Percentiles rank a stretch among this genome's conserved stretches.
phyloP scores from a whole-genome alignment of 129 eudicot species.

The Glebionis coronaria region DNA sequence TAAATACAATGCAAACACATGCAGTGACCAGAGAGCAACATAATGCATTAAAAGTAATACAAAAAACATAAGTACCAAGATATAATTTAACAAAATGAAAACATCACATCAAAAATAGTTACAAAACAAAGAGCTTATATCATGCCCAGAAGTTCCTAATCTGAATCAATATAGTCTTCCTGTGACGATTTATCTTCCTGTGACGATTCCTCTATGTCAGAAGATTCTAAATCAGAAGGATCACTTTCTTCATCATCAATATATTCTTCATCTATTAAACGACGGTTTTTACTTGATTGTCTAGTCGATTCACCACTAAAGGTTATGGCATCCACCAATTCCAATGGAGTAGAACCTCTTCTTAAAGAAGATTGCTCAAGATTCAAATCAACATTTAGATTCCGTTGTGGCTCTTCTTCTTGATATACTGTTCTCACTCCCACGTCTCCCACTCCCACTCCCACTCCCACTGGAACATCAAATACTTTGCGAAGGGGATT shows the following conservation, averaged over 20 bases:
- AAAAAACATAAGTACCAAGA: too few relatives aligned
- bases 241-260: background rate
- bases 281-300: background rate
- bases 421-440: too few relatives aligned
- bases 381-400: background rate
- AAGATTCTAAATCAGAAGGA: background rate
- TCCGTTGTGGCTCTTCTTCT: background rate
- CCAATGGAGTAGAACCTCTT: background rate
- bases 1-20: too few relatives aligned
- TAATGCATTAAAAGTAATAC: too few relatives aligned
- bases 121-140: too few relatives aligned
- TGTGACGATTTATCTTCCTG: too few relatives aligned
- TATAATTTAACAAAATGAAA: too few relatives aligned
- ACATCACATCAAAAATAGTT: too few relatives aligned
- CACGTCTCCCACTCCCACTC: too few relatives aligned
- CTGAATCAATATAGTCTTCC: background rate
- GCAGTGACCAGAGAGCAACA: too few relatives aligned
- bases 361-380: background rate
- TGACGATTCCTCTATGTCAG: background rate
- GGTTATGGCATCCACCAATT: slow-evolving; percentile 1
- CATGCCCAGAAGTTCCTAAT: too few relatives aligned
- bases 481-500: background rate
- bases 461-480: background rate
- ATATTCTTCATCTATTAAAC: background rate
- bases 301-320: background rate